A percentile compares a stretch with the other conserved stretches of the same genome.
Evolutionary conservation across 495 filamentous ascomycete species (phyloP).

Genomic region (Sporormia fimetaria): DNA sequence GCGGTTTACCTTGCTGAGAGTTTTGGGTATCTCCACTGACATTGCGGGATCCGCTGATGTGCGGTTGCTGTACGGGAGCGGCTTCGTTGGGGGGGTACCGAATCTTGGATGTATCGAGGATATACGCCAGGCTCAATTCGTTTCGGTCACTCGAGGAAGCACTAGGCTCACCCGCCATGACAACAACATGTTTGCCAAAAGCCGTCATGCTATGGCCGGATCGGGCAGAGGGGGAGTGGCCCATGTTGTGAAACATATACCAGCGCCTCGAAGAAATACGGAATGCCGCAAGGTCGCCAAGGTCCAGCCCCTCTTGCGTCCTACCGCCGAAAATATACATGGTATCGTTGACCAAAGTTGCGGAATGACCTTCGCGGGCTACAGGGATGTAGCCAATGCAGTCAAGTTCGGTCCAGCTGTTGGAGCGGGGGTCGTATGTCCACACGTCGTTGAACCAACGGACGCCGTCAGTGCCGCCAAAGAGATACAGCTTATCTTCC

Average conservation of each 20-base stretch:
- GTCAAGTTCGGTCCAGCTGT: conserved; percentile 75
- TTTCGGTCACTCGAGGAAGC: conserved; percentile 64
- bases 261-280: conserved; percentile 81
- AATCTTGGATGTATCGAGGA: conserved; percentile 90
- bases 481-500: conserved; percentile 91
- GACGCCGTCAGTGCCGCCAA: conserved; percentile 89
- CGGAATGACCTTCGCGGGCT: conserved; percentile 87
- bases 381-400: conserved; percentile 96
- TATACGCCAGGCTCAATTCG: conserved; percentile 81
- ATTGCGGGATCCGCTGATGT: conserved; percentile 33
- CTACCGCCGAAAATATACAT: conserved; percentile 99
- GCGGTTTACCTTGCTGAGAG: conserved; percentile 11
- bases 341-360: conserved; percentile 84
- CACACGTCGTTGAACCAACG: conserved; percentile 99
- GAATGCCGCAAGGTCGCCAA: conserved; percentile 93
- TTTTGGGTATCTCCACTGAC: conserved; percentile 21
- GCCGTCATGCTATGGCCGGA: conserved; percentile 98
- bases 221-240: conserved; percentile 80
- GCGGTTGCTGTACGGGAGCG: conserved; percentile 29
- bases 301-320: conserved; percentile 78
- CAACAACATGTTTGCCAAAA: conserved; percentile 80
- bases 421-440: conserved; percentile 76
- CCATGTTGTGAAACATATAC: conserved; percentile 99
- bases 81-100: conserved; percentile 69
- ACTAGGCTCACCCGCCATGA: conserved; percentile 88